Percentiles rank a stretch among this genome's conserved stretches.
phyloP scores from a whole-genome alignment of 2,329 filamentous ascomycete species.

The Ceratocystis cubensis region DNA sequence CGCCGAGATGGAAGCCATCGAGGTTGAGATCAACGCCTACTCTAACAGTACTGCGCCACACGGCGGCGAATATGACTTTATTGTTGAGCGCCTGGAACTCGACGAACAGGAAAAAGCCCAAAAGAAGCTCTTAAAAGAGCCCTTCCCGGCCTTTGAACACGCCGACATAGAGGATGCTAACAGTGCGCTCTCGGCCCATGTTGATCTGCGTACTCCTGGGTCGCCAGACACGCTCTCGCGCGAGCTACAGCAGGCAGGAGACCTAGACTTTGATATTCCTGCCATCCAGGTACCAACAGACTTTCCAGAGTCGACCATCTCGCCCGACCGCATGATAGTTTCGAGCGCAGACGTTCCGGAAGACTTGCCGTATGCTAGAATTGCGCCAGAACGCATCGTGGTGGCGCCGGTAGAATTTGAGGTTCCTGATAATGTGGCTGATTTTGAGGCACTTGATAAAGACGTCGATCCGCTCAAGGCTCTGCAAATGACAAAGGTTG shows the following conservation, averaged over 20 bases:
- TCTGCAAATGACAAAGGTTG: background rate
- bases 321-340: constrained; percentile 12
- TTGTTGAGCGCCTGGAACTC: constrained; percentile 2
- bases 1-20: constrained; percentile 9
- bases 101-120: background rate
- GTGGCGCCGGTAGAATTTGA: background rate
- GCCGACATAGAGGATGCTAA: constrained; percentile 12
- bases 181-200: background rate
- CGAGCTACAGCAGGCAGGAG: background rate
- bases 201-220: background rate
- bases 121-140: background rate
- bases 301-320: background rate
- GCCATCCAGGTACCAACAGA: background rate
- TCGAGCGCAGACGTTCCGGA: background rate
- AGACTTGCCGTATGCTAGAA: background rate
- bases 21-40: constrained; percentile 9
- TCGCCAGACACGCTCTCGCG: background rate
- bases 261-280: background rate
- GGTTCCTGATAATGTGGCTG: constrained; percentile 8
- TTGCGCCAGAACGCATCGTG: constrained; percentile 4
- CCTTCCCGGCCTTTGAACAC: background rate
- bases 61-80: constrained; percentile 9
- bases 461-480: background rate
- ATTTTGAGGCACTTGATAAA: constrained; percentile 3
- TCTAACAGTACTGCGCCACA: background rate